These are phyloP conservation scores for Boechera divaricarpa DNA, from an alignment of 345 rosid genomes.

Conservation along the genomic window DNA sequence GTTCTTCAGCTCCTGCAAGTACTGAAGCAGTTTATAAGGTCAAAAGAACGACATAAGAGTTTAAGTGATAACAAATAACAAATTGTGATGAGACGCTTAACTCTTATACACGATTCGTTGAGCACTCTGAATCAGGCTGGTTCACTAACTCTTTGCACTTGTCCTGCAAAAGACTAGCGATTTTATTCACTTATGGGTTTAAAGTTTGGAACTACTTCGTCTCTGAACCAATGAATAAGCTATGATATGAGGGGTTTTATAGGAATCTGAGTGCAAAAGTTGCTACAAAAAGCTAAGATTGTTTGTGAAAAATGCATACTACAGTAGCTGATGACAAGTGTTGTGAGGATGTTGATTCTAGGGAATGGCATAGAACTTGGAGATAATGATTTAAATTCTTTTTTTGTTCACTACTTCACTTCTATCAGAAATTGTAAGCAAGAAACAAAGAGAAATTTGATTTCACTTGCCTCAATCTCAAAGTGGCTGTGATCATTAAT, in stretches of 20 bases:
- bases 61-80: constrained; percentile 6
- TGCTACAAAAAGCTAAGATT: constrained; percentile 21
- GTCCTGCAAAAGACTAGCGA: constrained; percentile 45
- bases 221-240: background rate
- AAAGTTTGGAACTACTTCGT: constrained; percentile 1
- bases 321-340: constrained; percentile 39
- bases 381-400: background rate
- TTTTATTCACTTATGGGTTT: constrained; percentile 11
- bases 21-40: constrained; percentile 17
- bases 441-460: constrained; percentile 20
- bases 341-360: constrained; percentile 47
- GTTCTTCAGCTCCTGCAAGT: constrained; percentile 1
- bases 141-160: constrained; percentile 34
- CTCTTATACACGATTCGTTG: constrained; percentile 47
- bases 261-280: background rate
- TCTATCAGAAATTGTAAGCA: constrained; percentile 23
- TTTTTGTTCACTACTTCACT: background rate
- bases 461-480: constrained; percentile 54
- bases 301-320: constrained; percentile 40
- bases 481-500: constrained; percentile 42
- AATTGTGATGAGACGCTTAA: constrained; percentile 25
- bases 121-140: constrained; percentile 61
- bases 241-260: background rate
- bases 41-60: background rate
- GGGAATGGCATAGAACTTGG: constrained; percentile 31